Evolutionary conservation across 176 grass and related monocot genomes (phyloP).

Genomic region (Bonia amplexicaulis): DNA sequence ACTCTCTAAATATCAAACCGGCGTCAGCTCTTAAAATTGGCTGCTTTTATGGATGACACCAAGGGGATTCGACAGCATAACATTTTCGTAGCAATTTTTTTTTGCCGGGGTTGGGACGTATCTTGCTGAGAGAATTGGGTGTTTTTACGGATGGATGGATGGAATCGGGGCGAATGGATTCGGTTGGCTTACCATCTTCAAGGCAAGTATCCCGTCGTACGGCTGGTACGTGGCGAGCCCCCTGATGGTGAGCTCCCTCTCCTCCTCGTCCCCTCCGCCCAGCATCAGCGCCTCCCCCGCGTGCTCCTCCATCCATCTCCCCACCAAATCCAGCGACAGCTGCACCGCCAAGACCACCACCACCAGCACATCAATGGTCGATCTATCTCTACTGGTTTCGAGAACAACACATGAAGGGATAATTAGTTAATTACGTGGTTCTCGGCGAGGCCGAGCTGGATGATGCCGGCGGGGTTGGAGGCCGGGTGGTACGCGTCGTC

Average conservation of each 20-base stretch:
- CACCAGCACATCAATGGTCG: slow-evolving; percentile 17
- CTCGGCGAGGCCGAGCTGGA: slow-evolving; percentile 90
- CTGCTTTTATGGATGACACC: background rate
- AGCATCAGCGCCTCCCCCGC: slow-evolving; percentile 37
- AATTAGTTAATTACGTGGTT: slow-evolving; percentile 44
- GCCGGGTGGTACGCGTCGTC: slow-evolving; percentile 48
- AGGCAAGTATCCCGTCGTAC: slow-evolving; percentile 67
- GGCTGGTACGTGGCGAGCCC: slow-evolving; percentile 83
- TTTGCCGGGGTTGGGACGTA: background rate
- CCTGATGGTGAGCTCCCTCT: slow-evolving; percentile 54
- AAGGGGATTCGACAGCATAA: background rate
- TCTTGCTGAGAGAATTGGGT: background rate
- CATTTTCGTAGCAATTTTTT: background rate
- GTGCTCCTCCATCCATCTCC: slow-evolving; percentile 65
- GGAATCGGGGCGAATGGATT: slow-evolving; percentile 9
- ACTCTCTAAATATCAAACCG: background rate
- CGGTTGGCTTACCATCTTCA: slow-evolving; percentile 78
- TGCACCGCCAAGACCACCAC: slow-evolving; percentile 22
- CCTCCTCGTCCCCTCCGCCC: slow-evolving; percentile 23
- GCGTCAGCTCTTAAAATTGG: background rate
- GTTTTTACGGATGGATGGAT: background rate
- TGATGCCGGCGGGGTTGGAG: slow-evolving; percentile 58
- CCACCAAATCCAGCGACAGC: slow-evolving; percentile 89
- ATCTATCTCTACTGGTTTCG: background rate
- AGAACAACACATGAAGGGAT: background rate